phyloP scores from a whole-genome alignment of 2,329 filamentous ascomycete genomes.

The Aspergillus japonicus region DNA sequence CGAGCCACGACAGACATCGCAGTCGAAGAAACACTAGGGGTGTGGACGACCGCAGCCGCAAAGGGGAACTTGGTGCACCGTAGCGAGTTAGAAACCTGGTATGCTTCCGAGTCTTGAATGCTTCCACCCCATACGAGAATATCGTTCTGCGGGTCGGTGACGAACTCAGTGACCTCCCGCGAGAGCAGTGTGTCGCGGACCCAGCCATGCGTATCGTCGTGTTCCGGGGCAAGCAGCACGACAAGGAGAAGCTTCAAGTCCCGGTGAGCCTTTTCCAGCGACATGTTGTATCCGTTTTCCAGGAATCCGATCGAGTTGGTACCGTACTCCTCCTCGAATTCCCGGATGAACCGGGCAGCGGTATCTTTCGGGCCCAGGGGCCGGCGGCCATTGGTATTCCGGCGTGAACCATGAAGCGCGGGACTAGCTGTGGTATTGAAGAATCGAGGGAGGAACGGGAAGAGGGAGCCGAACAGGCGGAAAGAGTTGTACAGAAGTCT shows the following conservation, averaged over 20 bases:
- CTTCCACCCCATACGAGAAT: conserved; percentile 91
- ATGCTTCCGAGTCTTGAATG: conserved; percentile 88
- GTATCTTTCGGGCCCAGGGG: conserved; percentile 83
- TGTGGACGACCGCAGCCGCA: conserved; percentile 80
- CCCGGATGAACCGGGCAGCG: conserved; percentile 80
- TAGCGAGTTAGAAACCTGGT: conserved; percentile 84
- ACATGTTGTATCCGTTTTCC: conserved; percentile 88
- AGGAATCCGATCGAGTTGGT: conserved; percentile 66
- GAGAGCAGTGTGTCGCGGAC: conserved; percentile 78
- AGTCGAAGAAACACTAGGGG: conserved; percentile 76
- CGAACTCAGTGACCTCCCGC: conserved; percentile 68
- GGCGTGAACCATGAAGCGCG: conserved; percentile 45
- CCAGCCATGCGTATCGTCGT: conserved; percentile 85
- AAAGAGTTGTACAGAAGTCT: conserved; percentile 65
- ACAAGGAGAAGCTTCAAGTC: conserved; percentile 92
- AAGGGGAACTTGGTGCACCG: conserved; percentile 93
- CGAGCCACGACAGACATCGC: conserved; percentile 89
- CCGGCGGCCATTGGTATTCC: conserved; percentile 67
- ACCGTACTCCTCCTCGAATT: conserved; percentile 94
- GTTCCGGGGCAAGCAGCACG: conserved; percentile 83
- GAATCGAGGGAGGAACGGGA: conserved; percentile 74
- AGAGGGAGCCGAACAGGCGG: conserved; percentile 71
- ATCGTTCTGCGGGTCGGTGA: conserved; percentile 73
- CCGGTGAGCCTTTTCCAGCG: conserved; percentile 83
- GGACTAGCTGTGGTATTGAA: conserved; percentile 50